Base-by-base conservation (phyloP, 176 grass and related monocot species). In the Themeda triandra region DNA sequence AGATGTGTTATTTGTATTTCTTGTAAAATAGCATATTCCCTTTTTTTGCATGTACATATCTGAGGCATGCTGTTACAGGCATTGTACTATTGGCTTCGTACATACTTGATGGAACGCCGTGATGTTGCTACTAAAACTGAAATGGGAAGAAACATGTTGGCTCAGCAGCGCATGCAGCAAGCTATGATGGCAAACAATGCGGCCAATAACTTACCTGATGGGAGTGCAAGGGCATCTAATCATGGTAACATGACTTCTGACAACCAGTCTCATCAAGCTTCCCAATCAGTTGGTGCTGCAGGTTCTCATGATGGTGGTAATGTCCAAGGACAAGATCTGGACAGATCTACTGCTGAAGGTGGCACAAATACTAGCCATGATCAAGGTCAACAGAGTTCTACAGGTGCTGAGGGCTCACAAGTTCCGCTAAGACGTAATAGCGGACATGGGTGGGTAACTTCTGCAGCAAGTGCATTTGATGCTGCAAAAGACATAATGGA, bases 401-500 rank as follows among this genome's bases (percentile, higher is more conserved):
- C 87, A 75, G 90, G 77, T 80, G 45, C 80, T 66, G 92, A 93
- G 73, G 88, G 86, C 36, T 83, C 78, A 8, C 91, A 90, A 77
- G 84, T 89, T 84, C 65, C 80, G 11, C 68, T 89, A 78, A 89
- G 96, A 74, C 93, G 93, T 18, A 93, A 80, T 66, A 86, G 80
- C 84, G 94, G 86, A 76, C 75, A 82, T 90, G 91, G 91, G 73
- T 94, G 87, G 89, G 87, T 84, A 72, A 81, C 93, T 85, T 94
- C 96, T 45, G 92, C 91, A 83, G 89, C 93, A 67, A 94, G 89
- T 89, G 96, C 96, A 71, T 99, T 99, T 92, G 96, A 99, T 81
- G 93, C 93, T 54, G 96, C 96, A 77, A 99, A 99, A 80, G 96
- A 99, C 74, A 99, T 99, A 82, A 99, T 99, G 96, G 96, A 99